Base-by-base conservation (phyloP, 345 rosid genomes). In the Lumnitzera racemosa region DNA sequence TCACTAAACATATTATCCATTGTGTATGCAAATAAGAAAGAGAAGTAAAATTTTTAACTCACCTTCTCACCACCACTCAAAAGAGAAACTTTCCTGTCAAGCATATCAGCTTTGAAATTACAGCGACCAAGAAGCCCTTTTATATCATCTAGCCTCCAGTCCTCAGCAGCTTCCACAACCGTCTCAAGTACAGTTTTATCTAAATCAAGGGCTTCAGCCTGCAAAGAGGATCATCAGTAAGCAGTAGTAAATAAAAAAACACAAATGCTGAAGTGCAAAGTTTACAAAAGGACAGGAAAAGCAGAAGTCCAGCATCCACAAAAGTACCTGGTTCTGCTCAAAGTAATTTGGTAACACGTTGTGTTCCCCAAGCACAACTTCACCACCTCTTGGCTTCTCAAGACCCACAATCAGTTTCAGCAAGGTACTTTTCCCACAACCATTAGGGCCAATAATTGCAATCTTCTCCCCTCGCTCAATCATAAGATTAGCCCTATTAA, bases 61-160 rank as follows among this genome's bases (percentile, higher is more conserved):
- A 75, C 89, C 90, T 92, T 92, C 85, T 92, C 98, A 51, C 98
- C 98, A 58, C 98, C 98, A 65, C 98, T 92, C 72, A 92, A 72
- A 67, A 86, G 78, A 57, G 84, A 81, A 74, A 89, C 98, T 69
- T 89, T 92, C 64, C 96, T 73, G 61, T 92, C 94, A 58, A 92
- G 96, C 96, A 89, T 92, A 67, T 92, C 94, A 13, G 87, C 85
- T 76, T 92, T 92, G 83, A 92, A 92, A 79, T 92, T 92, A 68
- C 96, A 92, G 23, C 96, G 96, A 23, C 98, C 98, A 61, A 92
- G 91, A 23, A 92, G 96, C 25, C 97, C 98, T 78, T 87, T 92
- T 49, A 92, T 81, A 73, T 92, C 96, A 71, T 92, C 98, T 68
- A 81, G 70, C 71, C 81, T 89, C 98, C 98, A 92, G 64, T 92